Percentiles rank a stretch among this genome's conserved stretches.
Conservation (phyloP, 2,329 filamentous ascomycete genomes). For the Graphilbum fragrans region DNA sequence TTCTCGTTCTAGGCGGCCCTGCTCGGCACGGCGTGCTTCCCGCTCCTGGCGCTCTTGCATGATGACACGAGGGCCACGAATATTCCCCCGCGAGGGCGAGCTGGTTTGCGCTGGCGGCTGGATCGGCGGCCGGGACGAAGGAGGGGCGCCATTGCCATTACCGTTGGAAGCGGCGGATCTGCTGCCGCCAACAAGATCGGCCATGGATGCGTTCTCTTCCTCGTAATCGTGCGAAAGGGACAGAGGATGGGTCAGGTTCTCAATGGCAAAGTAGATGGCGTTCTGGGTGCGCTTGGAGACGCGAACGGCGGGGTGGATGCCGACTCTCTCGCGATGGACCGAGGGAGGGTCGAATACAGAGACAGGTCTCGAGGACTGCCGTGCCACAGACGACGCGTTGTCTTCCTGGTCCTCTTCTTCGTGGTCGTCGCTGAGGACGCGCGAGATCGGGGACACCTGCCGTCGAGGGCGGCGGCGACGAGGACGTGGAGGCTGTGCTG, state of each 20-base stretch:
- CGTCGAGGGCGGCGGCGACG: no score
- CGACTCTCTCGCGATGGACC: constrained; percentile 19
- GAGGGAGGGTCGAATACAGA: constrained; percentile 9
- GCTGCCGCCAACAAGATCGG: constrained; percentile 55
- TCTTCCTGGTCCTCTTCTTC: constrained; percentile 19
- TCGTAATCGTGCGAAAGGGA: constrained; percentile 71
- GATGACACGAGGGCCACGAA: constrained; percentile 78
- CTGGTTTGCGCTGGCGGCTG: constrained; percentile 38
- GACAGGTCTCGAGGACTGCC: constrained; percentile 4
- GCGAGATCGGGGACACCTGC: constrained; percentile 22
- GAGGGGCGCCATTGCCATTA: constrained; percentile 34
- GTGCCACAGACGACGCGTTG: constrained; percentile 20
- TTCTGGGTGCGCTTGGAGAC: constrained; percentile 78
- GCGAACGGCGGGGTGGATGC: constrained; percentile 38
- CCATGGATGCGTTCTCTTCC: constrained; percentile 89
- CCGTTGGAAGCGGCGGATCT: constrained; percentile 42
- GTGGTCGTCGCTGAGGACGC: constrained; percentile 34
- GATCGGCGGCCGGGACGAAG: constrained; percentile 29
- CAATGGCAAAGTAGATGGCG: constrained; percentile 83
- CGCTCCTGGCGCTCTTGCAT: constrained; percentile 78
- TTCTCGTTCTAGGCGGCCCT: constrained; percentile 46
- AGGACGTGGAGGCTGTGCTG: no score
- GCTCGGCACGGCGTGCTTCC: constrained; percentile 59
- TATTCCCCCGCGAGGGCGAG: constrained; percentile 42
- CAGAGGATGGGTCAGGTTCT: constrained; percentile 73